Conservation (phyloP, 768 basidiomycete species). For the Candolleomyces aberdarensis region DNA sequence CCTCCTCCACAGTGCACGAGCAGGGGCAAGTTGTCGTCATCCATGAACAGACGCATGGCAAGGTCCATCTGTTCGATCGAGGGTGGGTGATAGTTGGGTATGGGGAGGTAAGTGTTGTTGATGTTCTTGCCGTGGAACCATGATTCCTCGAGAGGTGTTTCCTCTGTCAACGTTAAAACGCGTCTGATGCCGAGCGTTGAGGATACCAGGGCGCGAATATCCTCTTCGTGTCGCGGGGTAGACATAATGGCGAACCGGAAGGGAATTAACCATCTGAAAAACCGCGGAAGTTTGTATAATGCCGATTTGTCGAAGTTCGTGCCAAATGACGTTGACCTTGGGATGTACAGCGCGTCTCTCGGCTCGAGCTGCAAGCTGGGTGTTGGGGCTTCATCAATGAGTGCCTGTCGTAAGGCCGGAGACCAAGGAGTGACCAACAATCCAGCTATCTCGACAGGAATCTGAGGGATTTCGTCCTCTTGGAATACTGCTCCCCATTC, state of each 20-base stretch:
- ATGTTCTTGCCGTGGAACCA: constrained; percentile 49
- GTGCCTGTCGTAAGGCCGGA: constrained; percentile 24
- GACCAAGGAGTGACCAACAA: constrained; percentile 43
- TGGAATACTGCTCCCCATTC: constrained; percentile 51
- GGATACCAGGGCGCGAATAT: constrained; percentile 46
- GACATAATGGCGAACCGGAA: constrained; percentile 60
- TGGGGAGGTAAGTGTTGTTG: constrained; percentile 52
- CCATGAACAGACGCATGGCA: constrained; percentile 43
- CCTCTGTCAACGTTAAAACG: constrained; percentile 57
- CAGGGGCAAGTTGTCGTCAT: constrained; percentile 43
- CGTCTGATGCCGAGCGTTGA: constrained; percentile 51
- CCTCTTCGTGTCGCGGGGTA: constrained; percentile 47
- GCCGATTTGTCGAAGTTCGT: not conserved
- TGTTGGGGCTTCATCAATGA: constrained; percentile 27
- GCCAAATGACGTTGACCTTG: constrained; percentile 10
- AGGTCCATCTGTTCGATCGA: constrained; percentile 61
- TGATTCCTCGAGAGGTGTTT: constrained; percentile 41
- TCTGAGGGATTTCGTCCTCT: constrained; percentile 36
- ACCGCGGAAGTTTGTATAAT: constrained; percentile 47
- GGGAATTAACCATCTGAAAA: constrained; percentile 63
- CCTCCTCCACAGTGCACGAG: constrained; percentile 63
- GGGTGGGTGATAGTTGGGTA: constrained; percentile 52
- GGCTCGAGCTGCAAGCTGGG: constrained; percentile 41
- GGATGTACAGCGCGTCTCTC: constrained; percentile 39
- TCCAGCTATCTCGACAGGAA: constrained; percentile 29